Conservation (phyloP, 2,329 filamentous ascomycete species). For the Mycosphaerella arachidis region DNA sequence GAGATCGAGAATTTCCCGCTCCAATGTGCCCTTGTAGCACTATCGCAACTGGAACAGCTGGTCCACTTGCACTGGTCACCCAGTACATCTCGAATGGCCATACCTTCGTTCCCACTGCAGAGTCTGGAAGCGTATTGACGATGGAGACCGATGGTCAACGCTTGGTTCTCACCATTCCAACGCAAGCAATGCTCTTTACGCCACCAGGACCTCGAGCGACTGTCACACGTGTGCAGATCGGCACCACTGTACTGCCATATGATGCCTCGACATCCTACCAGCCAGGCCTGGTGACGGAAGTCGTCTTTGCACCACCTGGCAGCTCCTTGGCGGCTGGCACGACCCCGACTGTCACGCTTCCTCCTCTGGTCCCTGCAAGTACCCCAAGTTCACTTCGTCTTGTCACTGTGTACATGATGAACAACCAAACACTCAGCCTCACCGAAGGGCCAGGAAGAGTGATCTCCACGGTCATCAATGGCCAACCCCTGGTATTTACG, state of each 20-base stretch:
- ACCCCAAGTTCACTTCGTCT: neutral
- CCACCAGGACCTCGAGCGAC: neutral
- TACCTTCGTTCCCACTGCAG: no score
- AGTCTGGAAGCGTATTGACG: neutral
- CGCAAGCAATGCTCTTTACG: neutral
- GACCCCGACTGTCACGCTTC: neutral
- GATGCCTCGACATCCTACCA: neutral
- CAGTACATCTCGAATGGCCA: no score
- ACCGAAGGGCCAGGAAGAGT: neutral
- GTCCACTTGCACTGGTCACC: no score
- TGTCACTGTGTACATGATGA: neutral
- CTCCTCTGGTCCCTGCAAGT: neutral
- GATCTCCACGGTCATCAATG: neutral
- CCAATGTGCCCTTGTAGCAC: neutral
- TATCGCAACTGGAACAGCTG: no score
- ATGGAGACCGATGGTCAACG: neutral
- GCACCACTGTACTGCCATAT: neutral
- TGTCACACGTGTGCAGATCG: neutral
- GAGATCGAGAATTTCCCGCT: neutral
- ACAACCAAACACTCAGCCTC: neutral
- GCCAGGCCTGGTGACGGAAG: neutral
- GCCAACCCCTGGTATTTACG: neutral
- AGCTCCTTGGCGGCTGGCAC: neutral
- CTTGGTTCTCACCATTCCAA: neutral
- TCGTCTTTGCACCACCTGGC: neutral